Percentiles rank a stretch among this genome's conserved stretches.
These are phyloP conservation scores for Quercus rubra DNA, from an alignment of 306 rosid genomes.

Conservation along the genomic window DNA sequence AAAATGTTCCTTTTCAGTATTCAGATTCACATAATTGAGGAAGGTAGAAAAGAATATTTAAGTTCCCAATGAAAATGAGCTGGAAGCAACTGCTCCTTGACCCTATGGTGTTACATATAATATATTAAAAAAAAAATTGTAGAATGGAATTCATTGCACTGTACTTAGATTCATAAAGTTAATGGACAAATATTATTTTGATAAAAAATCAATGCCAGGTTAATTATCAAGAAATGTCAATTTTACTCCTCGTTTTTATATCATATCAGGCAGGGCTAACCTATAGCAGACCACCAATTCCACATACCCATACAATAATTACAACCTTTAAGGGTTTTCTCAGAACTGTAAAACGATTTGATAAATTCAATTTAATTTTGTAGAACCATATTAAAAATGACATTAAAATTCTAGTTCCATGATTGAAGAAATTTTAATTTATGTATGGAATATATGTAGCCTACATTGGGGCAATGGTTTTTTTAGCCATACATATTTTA, in stretches of 20 bases:
- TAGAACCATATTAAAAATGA: neutral
- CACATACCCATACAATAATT: neutral
- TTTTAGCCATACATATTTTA: too few relatives aligned
- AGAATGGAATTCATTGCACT: too few relatives aligned
- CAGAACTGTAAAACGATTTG: neutral
- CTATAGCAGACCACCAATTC: neutral
- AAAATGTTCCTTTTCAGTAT: neutral
- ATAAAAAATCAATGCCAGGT: neutral
- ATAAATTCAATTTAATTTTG: neutral
- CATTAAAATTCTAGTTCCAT: neutral
- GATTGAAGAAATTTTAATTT: neutral
- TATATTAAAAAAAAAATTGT: neutral
- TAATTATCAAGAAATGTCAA: neutral
- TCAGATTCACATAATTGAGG: neutral
- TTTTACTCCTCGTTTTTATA: neutral
- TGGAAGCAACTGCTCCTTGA: neutral
- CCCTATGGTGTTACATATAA: neutral
- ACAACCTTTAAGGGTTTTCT: neutral
- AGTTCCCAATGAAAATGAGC: neutral
- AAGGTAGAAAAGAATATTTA: neutral
- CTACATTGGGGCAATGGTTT: neutral
- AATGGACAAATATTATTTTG: neutral
- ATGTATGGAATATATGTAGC: neutral
- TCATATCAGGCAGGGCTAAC: neutral
- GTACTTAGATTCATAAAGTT: neutral